Evolutionary conservation across 1,139 yeast species (phyloP).

Genomic region (Saccharomyces hybrid): DNA sequence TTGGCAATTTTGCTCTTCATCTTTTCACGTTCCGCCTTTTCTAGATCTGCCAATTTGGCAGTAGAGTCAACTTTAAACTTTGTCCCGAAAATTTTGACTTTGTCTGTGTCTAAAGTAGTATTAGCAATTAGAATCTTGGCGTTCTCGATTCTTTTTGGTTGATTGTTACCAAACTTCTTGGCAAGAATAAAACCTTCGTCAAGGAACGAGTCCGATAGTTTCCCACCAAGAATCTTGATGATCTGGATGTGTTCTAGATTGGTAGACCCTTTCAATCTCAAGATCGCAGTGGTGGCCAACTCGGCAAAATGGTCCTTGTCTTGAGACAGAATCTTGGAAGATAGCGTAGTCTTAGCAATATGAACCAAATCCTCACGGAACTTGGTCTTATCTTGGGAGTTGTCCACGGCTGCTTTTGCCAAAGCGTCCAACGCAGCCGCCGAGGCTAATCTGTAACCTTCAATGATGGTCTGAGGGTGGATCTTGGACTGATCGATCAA

Average conservation of each 20-base stretch:
- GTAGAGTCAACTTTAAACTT: constrained; percentile 96
- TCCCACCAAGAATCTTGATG: constrained; percentile 90
- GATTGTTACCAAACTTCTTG: constrained; percentile 88
- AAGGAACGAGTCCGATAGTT: constrained; percentile 80
- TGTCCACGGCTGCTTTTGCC: constrained; percentile 69
- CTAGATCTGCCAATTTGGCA: constrained; percentile 87
- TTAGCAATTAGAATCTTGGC: constrained; percentile 89
- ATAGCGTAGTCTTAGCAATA: constrained; percentile 88
- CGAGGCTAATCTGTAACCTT: constrained; percentile 87
- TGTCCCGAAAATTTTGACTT: constrained; percentile 95
- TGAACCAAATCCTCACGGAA: constrained; percentile 74
- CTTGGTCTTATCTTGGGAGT: constrained; percentile 50
- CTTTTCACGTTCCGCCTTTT: constrained; percentile 89
- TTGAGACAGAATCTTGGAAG: constrained; percentile 90
- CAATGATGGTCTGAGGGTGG: constrained; percentile 96
- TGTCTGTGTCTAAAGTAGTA: constrained; percentile 95
- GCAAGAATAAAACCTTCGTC: constrained; percentile 94
- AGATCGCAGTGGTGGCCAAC: constrained; percentile 89
- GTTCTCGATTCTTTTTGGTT: constrained; percentile 76
- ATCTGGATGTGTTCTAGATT: constrained; percentile 91
- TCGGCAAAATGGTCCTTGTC: constrained; percentile 85
- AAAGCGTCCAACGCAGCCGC: constrained; percentile 76
- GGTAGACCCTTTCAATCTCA: constrained; percentile 89
- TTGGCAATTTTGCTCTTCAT: constrained; percentile 88
- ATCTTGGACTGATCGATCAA: constrained; percentile 80